A percentile compares a stretch with the other conserved stretches of the same genome.
These are phyloP conservation scores for Spathaspora passalidarum DNA, from an alignment of 805 yeast species.

Conservation along the genomic window DNA sequence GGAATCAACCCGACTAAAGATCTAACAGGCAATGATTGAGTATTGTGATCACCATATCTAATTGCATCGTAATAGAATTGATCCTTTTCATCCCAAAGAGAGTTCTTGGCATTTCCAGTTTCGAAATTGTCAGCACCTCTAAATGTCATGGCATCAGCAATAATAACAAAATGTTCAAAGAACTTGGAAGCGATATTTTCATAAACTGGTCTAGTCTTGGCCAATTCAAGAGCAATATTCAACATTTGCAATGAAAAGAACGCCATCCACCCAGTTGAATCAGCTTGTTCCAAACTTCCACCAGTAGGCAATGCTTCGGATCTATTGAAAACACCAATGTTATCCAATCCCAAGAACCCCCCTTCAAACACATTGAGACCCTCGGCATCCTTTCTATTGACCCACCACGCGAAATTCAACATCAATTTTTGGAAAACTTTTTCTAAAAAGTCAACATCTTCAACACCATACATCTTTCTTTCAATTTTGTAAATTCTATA, in stretches of 20 bases:
- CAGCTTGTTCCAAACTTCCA: slow-evolving; percentile 87
- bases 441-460: slow-evolving; percentile 80
- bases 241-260: slow-evolving; percentile 88
- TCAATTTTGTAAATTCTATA: slow-evolving; percentile 86
- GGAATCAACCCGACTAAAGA: slow-evolving; percentile 92
- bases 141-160: slow-evolving; percentile 91
- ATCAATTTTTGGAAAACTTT: slow-evolving; percentile 89
- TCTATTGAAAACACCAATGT: slow-evolving; percentile 88
- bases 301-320: slow-evolving; percentile 94
- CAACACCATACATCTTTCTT: slow-evolving; percentile 76
- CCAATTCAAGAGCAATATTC: slow-evolving; percentile 86
- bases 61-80: slow-evolving; percentile 90
- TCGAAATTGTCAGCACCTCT: slow-evolving; percentile 40
- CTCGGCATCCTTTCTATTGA: slow-evolving; percentile 79
- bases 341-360: slow-evolving; percentile 89
- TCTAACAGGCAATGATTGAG: slow-evolving; percentile 75
- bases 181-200: slow-evolving; percentile 93
- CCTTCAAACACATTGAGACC: slow-evolving; percentile 93
- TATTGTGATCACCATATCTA: slow-evolving; percentile 66
- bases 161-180: slow-evolving; percentile 86
- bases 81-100: slow-evolving; percentile 88
- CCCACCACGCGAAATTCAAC: slow-evolving; percentile 97
- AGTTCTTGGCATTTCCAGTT: slow-evolving; percentile 47
- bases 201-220: slow-evolving; percentile 79
- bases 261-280: slow-evolving; percentile 98